These are phyloP conservation scores for Beauveria caledonica DNA, from an alignment of 2,329 filamentous ascomycete species.

Conservation along the genomic window DNA sequence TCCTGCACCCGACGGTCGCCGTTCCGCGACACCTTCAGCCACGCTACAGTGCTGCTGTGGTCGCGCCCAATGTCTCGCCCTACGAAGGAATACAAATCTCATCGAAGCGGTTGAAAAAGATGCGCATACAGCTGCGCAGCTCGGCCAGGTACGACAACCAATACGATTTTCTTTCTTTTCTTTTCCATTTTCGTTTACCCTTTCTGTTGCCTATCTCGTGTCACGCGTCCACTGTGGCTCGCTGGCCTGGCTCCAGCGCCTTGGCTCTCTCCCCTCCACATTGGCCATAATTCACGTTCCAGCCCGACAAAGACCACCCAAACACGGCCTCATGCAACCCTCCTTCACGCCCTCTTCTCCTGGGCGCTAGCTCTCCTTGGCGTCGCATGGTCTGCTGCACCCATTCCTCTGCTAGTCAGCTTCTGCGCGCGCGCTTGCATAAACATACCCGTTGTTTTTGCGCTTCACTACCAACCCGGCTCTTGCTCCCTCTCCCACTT, in stretches of 20 bases:
- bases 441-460: not conserved
- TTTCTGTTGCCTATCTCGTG: constrained; percentile 10
- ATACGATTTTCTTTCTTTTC: constrained; percentile 14
- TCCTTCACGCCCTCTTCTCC: not conserved
- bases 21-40: constrained; percentile 17
- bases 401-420: not conserved
- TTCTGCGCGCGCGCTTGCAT: not conserved
- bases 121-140: constrained; percentile 73
- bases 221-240: not conserved
- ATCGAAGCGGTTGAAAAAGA: constrained; percentile 80
- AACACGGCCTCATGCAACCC: not conserved
- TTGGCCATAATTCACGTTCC: constrained; percentile 7
- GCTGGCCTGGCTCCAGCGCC: not conserved
- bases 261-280: constrained; percentile 2
- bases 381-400: not conserved
- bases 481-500: not conserved
- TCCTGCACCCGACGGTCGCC: constrained; percentile 14
- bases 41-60: constrained; percentile 75
- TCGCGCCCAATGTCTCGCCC: constrained; percentile 65
- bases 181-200: not conserved
- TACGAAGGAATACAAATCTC: constrained; percentile 70
- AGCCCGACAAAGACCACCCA: not conserved
- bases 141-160: constrained; percentile 73
- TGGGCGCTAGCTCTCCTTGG: not conserved
- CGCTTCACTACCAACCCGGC: not conserved